phyloP scores from a whole-genome alignment of 176 grass and related monocot genomes.

The Alloteropsis semialata region DNA sequence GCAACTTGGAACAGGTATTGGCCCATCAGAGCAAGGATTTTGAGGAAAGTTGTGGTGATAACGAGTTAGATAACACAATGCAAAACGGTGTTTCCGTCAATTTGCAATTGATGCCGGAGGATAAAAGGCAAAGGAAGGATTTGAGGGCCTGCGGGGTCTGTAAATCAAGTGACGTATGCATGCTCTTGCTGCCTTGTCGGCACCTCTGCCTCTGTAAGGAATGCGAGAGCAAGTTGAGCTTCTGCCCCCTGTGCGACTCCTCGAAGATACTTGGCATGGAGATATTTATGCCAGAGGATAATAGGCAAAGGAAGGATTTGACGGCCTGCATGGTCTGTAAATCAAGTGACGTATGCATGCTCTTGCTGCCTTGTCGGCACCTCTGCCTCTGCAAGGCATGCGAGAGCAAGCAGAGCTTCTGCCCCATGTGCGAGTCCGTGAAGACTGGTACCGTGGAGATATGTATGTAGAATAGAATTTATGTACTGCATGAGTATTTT shows the following conservation, averaged over 20 bases:
- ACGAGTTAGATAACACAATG: slow-evolving; percentile 94
- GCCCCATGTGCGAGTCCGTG: slow-evolving; percentile 77
- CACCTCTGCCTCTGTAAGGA: slow-evolving; percentile 98
- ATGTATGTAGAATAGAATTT: slow-evolving; percentile 68
- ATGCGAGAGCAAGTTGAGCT: slow-evolving; percentile 91
- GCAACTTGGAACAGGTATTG: slow-evolving; percentile 87
- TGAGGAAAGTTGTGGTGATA: slow-evolving; percentile 96
- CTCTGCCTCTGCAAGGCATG: slow-evolving; percentile 94
- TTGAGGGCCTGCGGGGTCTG: slow-evolving; percentile 70
- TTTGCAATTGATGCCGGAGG: slow-evolving; percentile 63
- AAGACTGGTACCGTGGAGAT: no score
- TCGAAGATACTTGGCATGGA: slow-evolving; percentile 99
- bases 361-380: slow-evolving; percentile 89
- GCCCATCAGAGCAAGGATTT: slow-evolving; percentile 89
- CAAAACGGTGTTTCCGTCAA: slow-evolving; percentile 55
- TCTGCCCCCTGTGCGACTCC: slow-evolving; percentile 85
- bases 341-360: slow-evolving; percentile 77
- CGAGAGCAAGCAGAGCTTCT: slow-evolving; percentile 90
- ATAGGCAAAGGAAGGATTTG: slow-evolving; percentile 50
- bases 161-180: slow-evolving; percentile 77
- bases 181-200: slow-evolving; percentile 92
- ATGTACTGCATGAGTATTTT: slow-evolving; percentile 48
- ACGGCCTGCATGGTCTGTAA: slow-evolving; percentile 75
- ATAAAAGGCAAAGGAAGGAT: slow-evolving; percentile 56
- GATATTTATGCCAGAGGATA: slow-evolving; percentile 60